Evolutionary conservation across 2,329 filamentous ascomycete genomes (phyloP).

Genomic region (Colletotrichum sp.): DNA sequence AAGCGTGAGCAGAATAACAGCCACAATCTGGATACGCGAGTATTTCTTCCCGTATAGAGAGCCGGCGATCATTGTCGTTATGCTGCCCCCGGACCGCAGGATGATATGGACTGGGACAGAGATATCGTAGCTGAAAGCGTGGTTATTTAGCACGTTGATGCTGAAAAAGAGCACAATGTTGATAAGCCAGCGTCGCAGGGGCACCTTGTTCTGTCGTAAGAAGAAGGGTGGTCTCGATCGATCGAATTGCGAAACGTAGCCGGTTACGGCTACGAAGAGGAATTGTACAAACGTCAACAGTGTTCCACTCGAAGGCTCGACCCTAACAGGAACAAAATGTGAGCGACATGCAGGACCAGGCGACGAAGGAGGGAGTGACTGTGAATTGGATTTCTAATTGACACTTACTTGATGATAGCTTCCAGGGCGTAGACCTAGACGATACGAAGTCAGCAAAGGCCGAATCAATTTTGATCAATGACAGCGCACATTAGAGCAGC

Average conservation of each 20-base stretch:
- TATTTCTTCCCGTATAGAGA: constrained; percentile 87
- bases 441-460: background rate
- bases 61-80: constrained; percentile 93
- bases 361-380: background rate
- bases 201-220: constrained; percentile 78
- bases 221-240: constrained; percentile 71
- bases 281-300: constrained; percentile 91
- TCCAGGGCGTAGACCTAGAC: constrained; percentile 91
- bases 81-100: constrained; percentile 90
- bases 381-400: background rate
- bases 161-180: constrained; percentile 91
- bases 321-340: constrained; percentile 50
- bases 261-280: constrained; percentile 79
- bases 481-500: constrained; percentile 82
- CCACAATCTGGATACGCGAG: constrained; percentile 77
- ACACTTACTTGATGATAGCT: constrained; percentile 85
- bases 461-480: background rate
- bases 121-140: constrained; percentile 96
- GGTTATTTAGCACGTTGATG: constrained; percentile 97
- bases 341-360: constrained; percentile 1
- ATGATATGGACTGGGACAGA: constrained; percentile 98
- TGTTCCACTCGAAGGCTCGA: constrained; percentile 83
- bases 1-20: constrained; percentile 81
- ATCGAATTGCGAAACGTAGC: constrained; percentile 78
- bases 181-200: constrained; percentile 81